A percentile compares a stretch with the other conserved stretches of the same genome.
These are phyloP conservation scores for Cyclostephanos tholiformis DNA, from an alignment of 108 stramenopile species.

Conservation along the genomic window DNA sequence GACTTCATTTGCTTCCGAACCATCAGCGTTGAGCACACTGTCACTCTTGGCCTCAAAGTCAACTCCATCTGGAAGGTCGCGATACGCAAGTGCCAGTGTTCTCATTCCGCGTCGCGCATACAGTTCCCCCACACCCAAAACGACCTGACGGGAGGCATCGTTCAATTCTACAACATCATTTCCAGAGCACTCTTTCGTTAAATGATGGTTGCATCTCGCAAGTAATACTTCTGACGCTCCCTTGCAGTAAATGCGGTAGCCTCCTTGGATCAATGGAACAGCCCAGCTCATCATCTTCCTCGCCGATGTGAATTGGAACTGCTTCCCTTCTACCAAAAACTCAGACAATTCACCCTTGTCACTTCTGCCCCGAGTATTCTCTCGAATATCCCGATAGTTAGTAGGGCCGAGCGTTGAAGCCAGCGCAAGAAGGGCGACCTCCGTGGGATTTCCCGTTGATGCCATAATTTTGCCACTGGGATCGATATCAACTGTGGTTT, in stretches of 20 bases:
- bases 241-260: too few species aligned
- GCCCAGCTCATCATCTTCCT: constrained; percentile 94
- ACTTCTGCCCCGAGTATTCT: constrained; percentile 67
- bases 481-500: too few species aligned
- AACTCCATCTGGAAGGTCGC: too few species aligned
- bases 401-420: constrained; percentile 58
- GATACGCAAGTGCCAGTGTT: too few species aligned
- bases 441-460: constrained; percentile 92
- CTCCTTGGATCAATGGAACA: constrained; percentile 67
- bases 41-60: too few species aligned
- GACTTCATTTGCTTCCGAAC: constrained; percentile 60
- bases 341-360: constrained; percentile 64
- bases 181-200: neutral
- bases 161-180: constrained; percentile 42
- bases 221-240: too few species aligned
- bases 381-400: constrained; percentile 70
- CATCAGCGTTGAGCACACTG: constrained; percentile 73
- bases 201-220: too few species aligned
- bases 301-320: constrained; percentile 86
- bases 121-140: too few species aligned
- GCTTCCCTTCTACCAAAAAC: constrained; percentile 71
- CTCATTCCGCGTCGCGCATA: too few species aligned
- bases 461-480: constrained; percentile 36
- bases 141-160: constrained; percentile 33
- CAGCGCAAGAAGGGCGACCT: constrained; percentile 87